Conservation (phyloP, 495 filamentous ascomycete genomes). For the Cryomyces antarcticus region DNA sequence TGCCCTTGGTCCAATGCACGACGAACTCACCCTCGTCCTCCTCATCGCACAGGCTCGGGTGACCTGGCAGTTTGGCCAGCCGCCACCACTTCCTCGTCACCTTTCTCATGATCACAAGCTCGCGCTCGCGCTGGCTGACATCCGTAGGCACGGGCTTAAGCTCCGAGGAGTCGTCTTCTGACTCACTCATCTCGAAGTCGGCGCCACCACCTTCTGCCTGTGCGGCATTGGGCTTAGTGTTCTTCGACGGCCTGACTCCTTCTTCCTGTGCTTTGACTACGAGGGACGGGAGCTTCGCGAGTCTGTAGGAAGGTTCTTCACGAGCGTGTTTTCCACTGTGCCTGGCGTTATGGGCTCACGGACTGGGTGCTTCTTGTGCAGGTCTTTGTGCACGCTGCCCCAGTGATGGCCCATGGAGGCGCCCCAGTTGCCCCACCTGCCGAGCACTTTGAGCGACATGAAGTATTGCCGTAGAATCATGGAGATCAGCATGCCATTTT, state of each 20-base stretch:
- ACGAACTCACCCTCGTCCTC: conserved; percentile 34
- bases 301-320: neutral
- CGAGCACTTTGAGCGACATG: conserved; percentile 57
- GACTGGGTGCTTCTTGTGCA: conserved; percentile 21
- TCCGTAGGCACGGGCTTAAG: conserved; percentile 3
- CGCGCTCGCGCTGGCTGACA: conserved; percentile 7
- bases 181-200: conserved; percentile 1
- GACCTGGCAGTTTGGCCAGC: conserved; percentile 33
- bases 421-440: conserved; percentile 48
- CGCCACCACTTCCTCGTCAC: conserved; percentile 58
- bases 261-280: conserved; percentile 3
- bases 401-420: conserved; percentile 38
- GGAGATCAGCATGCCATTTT: conserved; percentile 68
- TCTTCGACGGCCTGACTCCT: neutral
- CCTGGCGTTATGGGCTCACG: neutral
- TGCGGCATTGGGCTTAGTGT: neutral
- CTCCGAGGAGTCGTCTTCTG: conserved; percentile 17
- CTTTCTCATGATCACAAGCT: conserved; percentile 24
- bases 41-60: conserved; percentile 23
- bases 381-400: conserved; percentile 32
- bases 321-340: neutral
- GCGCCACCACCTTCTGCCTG: conserved; percentile 1
- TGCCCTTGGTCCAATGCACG: conserved; percentile 54
- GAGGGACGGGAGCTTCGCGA: neutral
- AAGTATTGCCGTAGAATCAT: conserved; percentile 80